phyloP scores from a whole-genome alignment of 805 yeast species.

The Saccharomyces cerevisiae region DNA sequence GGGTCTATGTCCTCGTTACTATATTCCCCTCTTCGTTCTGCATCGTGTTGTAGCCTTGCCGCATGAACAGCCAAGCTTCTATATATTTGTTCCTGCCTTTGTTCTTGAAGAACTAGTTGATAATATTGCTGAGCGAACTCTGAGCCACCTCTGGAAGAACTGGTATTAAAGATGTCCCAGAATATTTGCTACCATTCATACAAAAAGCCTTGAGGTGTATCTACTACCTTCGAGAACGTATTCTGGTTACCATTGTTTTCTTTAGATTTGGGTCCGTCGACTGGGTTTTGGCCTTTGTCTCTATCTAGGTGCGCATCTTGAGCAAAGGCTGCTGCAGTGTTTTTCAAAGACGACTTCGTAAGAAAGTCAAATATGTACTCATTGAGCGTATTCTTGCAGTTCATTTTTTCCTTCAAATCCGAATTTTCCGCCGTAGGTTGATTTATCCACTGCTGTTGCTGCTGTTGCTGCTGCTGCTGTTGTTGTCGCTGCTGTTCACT shows the following conservation, averaged over 20 bases:
- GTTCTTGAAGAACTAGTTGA: slow-evolving; percentile 51
- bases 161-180: slow-evolving; percentile 87
- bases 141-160: slow-evolving; percentile 58
- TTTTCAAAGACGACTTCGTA: slow-evolving; percentile 59
- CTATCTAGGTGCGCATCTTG: slow-evolving; percentile 45
- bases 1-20: slow-evolving; percentile 29
- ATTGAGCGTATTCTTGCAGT: slow-evolving; percentile 49
- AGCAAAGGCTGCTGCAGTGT: slow-evolving; percentile 66
- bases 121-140: slow-evolving; percentile 62
- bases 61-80: slow-evolving; percentile 38
- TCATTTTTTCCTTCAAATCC: background rate
- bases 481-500: slow-evolving; percentile 10
- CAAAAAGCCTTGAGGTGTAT: slow-evolving; percentile 79
- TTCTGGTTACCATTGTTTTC: background rate
- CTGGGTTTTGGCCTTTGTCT: slow-evolving; percentile 35
- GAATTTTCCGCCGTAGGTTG: background rate
- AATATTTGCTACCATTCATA: slow-evolving; percentile 95
- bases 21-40: slow-evolving; percentile 32
- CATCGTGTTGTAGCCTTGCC: slow-evolving; percentile 38
- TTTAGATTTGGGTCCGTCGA: background rate
- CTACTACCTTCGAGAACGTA: slow-evolving; percentile 41
- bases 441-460: slow-evolving; percentile 5
- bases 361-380: slow-evolving; percentile 84
- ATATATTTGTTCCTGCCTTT: slow-evolving; percentile 48
- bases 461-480: slow-evolving; percentile 8